phyloP scores from a whole-genome alignment of 2,329 filamentous ascomycete species.

The Epichloe brachyelytri region DNA sequence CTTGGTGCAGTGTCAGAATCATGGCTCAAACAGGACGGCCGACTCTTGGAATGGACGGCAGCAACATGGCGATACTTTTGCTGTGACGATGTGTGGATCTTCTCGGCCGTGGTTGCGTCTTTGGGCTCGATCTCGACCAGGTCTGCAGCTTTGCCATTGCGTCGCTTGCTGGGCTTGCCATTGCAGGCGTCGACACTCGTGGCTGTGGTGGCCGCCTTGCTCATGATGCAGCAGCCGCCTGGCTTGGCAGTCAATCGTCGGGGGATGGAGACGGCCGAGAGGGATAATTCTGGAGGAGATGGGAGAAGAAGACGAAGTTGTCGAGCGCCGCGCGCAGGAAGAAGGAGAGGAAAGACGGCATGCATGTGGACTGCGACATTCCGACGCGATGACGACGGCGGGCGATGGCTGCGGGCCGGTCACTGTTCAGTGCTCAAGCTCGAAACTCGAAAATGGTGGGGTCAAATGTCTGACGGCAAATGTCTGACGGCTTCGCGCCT shows the following conservation, averaged over 20 bases:
- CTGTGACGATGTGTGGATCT: constrained; percentile 11
- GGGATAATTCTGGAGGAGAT: no score
- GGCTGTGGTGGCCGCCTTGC: constrained; percentile 27
- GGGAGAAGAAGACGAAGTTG: neutral
- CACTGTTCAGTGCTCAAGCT: neutral
- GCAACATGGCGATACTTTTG: constrained; percentile 85
- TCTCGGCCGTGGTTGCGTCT: constrained; percentile 12
- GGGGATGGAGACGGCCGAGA: neutral
- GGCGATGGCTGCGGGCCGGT: neutral
- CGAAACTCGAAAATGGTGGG: neutral
- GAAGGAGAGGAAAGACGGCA: neutral
- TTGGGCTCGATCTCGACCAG: constrained; percentile 14
- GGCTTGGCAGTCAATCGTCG: neutral
- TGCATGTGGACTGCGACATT: neutral
- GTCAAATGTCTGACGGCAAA: no score
- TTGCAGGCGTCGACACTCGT: constrained; percentile 21
- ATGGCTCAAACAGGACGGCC: constrained; percentile 73
- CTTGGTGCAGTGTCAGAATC: constrained; percentile 65
- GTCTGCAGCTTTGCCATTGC: constrained; percentile 12
- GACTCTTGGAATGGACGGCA: constrained; percentile 61
- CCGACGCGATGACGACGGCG: neutral
- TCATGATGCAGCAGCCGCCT: constrained; percentile 18
- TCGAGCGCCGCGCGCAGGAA: neutral
- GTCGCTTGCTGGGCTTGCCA: constrained; percentile 12
- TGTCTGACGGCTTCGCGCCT: no score